Evolutionary conservation across 1,284 basidiomycete species (phyloP).

Genomic region (Pseudozyma sp.): DNA sequence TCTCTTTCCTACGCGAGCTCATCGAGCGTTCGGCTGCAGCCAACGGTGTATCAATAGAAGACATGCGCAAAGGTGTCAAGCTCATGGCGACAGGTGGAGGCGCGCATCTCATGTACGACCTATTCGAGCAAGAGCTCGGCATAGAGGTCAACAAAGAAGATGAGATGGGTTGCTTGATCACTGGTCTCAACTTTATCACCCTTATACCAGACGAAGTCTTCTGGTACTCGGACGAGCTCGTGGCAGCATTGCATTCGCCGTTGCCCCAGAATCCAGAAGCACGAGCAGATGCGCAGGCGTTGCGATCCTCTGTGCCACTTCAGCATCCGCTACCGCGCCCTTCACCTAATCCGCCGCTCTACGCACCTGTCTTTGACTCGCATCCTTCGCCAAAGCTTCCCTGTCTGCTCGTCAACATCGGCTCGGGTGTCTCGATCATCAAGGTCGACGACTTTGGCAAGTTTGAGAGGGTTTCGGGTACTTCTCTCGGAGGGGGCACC

Average conservation of each 20-base stretch:
- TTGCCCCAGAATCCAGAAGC: conserved; percentile 48
- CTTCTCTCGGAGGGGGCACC: conserved; percentile 98
- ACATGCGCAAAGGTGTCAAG: conserved; percentile 93
- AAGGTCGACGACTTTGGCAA: conserved; percentile 94
- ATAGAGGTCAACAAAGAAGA: conserved; percentile 90
- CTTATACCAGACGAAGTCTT: conserved; percentile 98
- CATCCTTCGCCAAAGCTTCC: conserved; percentile 83
- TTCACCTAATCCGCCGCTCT: conserved; percentile 89
- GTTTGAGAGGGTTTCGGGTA: conserved; percentile 96
- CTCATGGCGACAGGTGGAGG: conserved; percentile 99
- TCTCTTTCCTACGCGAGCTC: conserved; percentile 86
- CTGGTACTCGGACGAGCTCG: conserved; percentile 97
- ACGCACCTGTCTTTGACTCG: conserved; percentile 83
- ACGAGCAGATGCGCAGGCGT: conserved; percentile 44
- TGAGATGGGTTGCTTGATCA: conserved; percentile 98
- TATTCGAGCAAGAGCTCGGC: conserved; percentile 79
- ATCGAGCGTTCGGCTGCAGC: conserved; percentile 86
- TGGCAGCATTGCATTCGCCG: conserved; percentile 69
- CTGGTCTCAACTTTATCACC: conserved; percentile 95
- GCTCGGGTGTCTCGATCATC: conserved; percentile 96
- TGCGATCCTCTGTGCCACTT: conserved; percentile 43
- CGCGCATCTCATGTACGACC: conserved; percentile 90
- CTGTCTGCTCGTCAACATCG: conserved; percentile 97
- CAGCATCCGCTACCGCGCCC: conserved; percentile 80
- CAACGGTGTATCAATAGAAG: conserved; percentile 87